Percentiles rank a stretch among this genome's conserved stretches.
phyloP scores from a whole-genome alignment of 1,284 basidiomycete genomes.

The Termitomyces sp. region DNA sequence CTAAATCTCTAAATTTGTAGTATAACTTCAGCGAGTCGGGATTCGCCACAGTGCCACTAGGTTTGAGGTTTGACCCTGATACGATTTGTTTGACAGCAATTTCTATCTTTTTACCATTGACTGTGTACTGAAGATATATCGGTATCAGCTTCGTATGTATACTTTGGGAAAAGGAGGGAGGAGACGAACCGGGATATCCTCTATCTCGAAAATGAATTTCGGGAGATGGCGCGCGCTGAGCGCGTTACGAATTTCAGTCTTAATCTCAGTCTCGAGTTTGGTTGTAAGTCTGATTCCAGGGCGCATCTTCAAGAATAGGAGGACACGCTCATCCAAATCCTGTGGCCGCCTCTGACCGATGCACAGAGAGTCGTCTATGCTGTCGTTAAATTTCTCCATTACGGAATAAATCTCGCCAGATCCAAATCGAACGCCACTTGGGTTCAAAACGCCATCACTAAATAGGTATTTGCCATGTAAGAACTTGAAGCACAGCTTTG shows the following conservation, averaged over 20 bases:
- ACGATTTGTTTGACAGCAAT: constrained; percentile 72
- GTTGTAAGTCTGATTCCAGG: constrained; percentile 45
- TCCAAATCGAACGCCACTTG: constrained; percentile 85
- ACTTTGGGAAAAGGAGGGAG: neutral
- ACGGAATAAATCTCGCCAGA: constrained; percentile 83
- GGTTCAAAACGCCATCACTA: constrained; percentile 73
- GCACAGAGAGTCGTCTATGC: constrained; percentile 73
- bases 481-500: neutral
- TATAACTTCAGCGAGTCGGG: constrained; percentile 59
- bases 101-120: constrained; percentile 72
- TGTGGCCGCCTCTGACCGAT: constrained; percentile 74
- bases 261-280: constrained; percentile 47
- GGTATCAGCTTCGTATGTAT: neutral
- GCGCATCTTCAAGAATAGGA: constrained; percentile 80
- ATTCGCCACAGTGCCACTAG: constrained; percentile 68
- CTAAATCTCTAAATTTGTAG: constrained; percentile 43
- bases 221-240: constrained; percentile 77
- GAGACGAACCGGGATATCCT: constrained; percentile 58
- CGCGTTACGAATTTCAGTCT: constrained; percentile 55
- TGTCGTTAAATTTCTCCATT: constrained; percentile 55
- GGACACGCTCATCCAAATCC: constrained; percentile 78
- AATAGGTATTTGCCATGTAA: neutral
- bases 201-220: constrained; percentile 53
- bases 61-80: constrained; percentile 53
- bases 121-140: constrained; percentile 47